Conservation (phyloP, 1,139 yeast species). For the Kazachstania sp. region DNA sequence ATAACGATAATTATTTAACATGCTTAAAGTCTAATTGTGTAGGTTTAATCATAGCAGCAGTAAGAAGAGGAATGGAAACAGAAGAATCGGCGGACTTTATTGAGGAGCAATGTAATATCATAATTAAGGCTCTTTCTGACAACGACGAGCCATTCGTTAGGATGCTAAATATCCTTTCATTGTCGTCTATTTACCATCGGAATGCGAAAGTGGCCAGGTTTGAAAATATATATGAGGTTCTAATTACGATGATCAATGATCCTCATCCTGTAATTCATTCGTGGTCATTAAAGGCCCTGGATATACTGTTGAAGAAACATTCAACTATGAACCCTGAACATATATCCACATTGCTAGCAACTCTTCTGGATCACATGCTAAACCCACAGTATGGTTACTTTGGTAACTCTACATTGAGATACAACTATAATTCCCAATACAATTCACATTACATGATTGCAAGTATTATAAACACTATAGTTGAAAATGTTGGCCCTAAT, state of each 20-base stretch:
- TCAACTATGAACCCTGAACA: slow-evolving; percentile 38
- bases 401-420: slow-evolving; percentile 36
- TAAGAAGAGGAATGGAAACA: slow-evolving; percentile 25
- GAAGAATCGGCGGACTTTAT: slow-evolving; percentile 17
- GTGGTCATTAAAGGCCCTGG: slow-evolving; percentile 57
- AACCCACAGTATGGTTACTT: slow-evolving; percentile 50
- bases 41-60: slow-evolving; percentile 46
- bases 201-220: slow-evolving; percentile 38
- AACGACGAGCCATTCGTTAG: slow-evolving; percentile 55
- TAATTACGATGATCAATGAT: slow-evolving; percentile 57
- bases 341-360: slow-evolving; percentile 39
- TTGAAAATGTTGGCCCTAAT: slow-evolving; percentile 47
- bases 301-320: slow-evolving; percentile 49
- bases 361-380: slow-evolving; percentile 40
- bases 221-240: slow-evolving; percentile 44
- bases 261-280: slow-evolving; percentile 80
- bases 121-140: slow-evolving; percentile 55
- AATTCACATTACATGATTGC: slow-evolving; percentile 37
- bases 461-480: slow-evolving; percentile 36
- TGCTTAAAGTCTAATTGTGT: slow-evolving; percentile 56
- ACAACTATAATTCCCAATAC: slow-evolving; percentile 40
- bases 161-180: slow-evolving; percentile 51
- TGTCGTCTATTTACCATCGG: slow-evolving; percentile 51
- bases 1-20: slow-evolving; percentile 33
- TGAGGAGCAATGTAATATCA: slow-evolving; percentile 43